Conservation (phyloP, 257 asterid species). For the Scutellaria galericulata region DNA sequence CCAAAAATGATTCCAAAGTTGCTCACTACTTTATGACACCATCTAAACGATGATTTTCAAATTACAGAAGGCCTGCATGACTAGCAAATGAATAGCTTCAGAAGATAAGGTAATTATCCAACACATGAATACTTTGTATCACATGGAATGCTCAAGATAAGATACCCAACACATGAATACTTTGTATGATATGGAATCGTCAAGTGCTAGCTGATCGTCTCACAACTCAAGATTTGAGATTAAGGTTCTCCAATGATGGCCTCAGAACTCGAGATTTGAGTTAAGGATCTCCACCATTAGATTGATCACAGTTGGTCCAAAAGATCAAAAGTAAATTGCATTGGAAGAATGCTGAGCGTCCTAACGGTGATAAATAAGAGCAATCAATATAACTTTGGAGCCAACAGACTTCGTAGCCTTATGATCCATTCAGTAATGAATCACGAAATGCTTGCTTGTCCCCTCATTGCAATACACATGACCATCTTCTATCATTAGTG, state of each 20-base stretch:
- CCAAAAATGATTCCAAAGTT: background rate
- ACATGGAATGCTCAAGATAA: background rate
- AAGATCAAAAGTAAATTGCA: conserved; percentile 8
- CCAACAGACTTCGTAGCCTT: too few species aligned
- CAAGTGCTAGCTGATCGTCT: background rate
- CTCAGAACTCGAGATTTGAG: too few species aligned
- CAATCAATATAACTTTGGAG: background rate
- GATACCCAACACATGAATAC: background rate
- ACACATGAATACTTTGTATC: background rate
- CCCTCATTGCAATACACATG: conserved; percentile 3
- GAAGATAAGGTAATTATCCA: conserved; percentile 3
- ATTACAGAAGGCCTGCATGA: conserved; percentile 20
- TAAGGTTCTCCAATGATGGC: background rate
- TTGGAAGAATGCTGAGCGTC: conserved; percentile 1
- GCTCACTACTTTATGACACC: background rate
- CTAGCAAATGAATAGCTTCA: conserved; percentile 14
- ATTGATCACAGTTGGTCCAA: conserved; percentile 14
- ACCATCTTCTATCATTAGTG: conserved; percentile 1
- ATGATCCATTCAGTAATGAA: too few species aligned
- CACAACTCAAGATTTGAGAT: background rate
- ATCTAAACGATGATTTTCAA: background rate
- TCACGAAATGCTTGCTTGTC: conserved; percentile 1
- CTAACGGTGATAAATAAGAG: background rate
- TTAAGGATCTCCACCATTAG: background rate
- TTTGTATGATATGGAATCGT: conserved; percentile 7